Conservation (phyloP, 208 protist genomes). For the Angomonas deanei region DNA sequence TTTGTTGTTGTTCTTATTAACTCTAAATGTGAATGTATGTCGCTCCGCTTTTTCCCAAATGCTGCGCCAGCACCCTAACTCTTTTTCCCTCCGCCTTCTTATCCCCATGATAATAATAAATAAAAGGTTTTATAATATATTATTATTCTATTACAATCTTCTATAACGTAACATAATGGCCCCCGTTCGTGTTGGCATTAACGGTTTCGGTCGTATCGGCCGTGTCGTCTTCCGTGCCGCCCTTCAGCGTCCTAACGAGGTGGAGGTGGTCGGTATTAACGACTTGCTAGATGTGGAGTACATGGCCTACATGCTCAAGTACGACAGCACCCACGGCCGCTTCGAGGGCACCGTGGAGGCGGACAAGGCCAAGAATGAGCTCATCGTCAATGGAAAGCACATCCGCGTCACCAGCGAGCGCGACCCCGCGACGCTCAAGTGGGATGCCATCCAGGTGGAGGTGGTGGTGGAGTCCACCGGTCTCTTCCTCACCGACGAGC, state of each 20-base stretch:
- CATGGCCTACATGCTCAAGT: conserved; percentile 95
- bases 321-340: conserved; percentile 96
- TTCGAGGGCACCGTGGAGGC: conserved; percentile 75
- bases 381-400: conserved; percentile 75
- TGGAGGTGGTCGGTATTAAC: conserved; percentile 94
- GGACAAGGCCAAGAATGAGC: conserved; percentile 57
- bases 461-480: conserved; percentile 99
- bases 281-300: conserved; percentile 96
- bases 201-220: conserved; percentile 99
- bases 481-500: conserved; percentile 93
- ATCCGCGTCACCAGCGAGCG: conserved; percentile 73
- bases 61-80: no score
- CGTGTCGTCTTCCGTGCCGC: conserved; percentile 93
- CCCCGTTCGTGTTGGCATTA: conserved; percentile 93
- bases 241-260: conserved; percentile 53
- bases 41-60: no score
- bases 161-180: conserved; percentile 28
- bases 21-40: no score
- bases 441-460: conserved; percentile 90
- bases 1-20: no score
- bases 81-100: no score
- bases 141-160: no score
- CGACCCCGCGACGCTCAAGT: conserved; percentile 93
- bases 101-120: no score
- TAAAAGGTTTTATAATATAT: no score